Base-by-base conservation (phyloP, 2,329 filamentous ascomycete genomes). In the Paracoccidioides lutzii region DNA sequence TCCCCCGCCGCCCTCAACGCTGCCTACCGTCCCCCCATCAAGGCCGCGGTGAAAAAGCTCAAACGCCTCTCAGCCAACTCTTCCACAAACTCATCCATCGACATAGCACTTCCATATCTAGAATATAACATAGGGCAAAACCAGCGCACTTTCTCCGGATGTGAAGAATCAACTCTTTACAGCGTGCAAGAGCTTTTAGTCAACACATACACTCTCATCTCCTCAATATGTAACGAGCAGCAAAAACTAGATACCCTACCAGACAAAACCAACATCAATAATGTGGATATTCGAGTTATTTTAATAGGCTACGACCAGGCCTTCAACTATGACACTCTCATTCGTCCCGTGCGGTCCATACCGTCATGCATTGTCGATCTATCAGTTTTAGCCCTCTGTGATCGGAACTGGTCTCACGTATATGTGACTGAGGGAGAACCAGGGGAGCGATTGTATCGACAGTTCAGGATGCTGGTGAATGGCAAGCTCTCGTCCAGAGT, bases 371-470 rank as follows among this genome's bases (percentile, higher is more conserved):
- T 46, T 28, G 50, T 56, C 35, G 55, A 56, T 15, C 43, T 56
- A 38, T 50, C 55, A 14, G 43, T 53, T 12, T 50, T 56, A 28
- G 55, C 55, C 9, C 55, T 56, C 3, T 54, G 41, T 41, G 55
- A 56, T 35, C 51, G 50, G 43, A 56, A 53, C 7, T 56, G 55
- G 55, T 52, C 55, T 12, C 55, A 53, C 33, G 22, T 56, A n/a
- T 53, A 52, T 22, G 55, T 56, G n/a, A 50, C 50, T 9, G 50
- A 56, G 32, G 55, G 55, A 14, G 55, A 56, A 28, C 55, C 55
- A 10, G 55, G 55, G 12, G 55, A 56, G 30, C 55, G 55, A 8
- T 41, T 56, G n/a, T 53, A 56, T 28, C 40, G 41, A 5, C 55
- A 56, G 43, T 56, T 56, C n/a, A 56, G 30, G 30, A 33, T 40